These are phyloP conservation scores for Pyrrhoderma lamaoense DNA, from an alignment of 1,284 basidiomycete species.

Conservation along the genomic window DNA sequence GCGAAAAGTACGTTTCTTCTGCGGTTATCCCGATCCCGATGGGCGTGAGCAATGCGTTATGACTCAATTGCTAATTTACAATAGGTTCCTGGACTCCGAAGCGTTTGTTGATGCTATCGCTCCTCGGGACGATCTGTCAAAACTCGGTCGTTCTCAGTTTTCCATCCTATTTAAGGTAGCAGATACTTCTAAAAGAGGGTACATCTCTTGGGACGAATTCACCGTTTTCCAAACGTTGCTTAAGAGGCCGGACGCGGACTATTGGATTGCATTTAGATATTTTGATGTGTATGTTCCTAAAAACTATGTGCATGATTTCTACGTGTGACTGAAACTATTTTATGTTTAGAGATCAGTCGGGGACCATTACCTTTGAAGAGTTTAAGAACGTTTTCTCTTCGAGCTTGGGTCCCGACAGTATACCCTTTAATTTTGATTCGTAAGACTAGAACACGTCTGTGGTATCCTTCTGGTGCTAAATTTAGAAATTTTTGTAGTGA, in stretches of 20 bases:
- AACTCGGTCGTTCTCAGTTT: conserved; percentile 82
- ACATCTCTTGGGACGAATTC: conserved; percentile 92
- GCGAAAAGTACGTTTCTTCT: conserved; percentile 64
- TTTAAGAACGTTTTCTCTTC: conserved; percentile 87
- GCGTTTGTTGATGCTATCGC: conserved; percentile 92
- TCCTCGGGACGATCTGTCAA: conserved; percentile 73
- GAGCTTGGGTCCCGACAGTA: conserved; percentile 72
- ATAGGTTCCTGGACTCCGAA: conserved; percentile 72
- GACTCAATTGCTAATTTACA: neutral
- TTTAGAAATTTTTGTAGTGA: conserved; percentile 41
- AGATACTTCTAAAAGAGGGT: conserved; percentile 67
- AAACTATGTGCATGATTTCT: neutral
- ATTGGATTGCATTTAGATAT: conserved; percentile 93
- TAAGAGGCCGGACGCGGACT: conserved; percentile 88
- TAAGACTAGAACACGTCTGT: conserved; percentile 28
- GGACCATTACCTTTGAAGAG: conserved; percentile 85
- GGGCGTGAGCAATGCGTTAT: conserved; percentile 16
- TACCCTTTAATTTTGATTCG: conserved; percentile 95
- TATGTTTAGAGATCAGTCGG: conserved; percentile 67
- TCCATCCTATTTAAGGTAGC: conserved; percentile 87
- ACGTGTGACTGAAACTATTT: neutral
- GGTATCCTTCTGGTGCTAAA: neutral
- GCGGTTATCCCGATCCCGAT: conserved; percentile 18
- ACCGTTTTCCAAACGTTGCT: conserved; percentile 86
- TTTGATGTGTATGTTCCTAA: conserved; percentile 77